Base-by-base conservation (phyloP, 202 grass and related monocot species). In the Alloteropsis angusta region DNA sequence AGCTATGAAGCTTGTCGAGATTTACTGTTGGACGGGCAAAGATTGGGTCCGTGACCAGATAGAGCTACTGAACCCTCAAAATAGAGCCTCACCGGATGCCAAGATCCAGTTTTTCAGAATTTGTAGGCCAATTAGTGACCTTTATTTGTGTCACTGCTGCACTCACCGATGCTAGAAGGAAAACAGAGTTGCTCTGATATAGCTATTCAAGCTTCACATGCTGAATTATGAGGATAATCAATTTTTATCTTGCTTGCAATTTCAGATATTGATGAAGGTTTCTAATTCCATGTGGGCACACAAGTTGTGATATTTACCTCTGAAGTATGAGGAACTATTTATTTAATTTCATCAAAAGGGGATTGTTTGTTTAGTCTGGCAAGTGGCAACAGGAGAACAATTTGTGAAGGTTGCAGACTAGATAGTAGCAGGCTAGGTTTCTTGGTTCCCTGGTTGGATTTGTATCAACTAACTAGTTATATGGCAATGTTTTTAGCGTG, bases 111-210 rank as follows among this genome's bases (percentile, higher is more conserved):
- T 80, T 61, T 75, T 45, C 36, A 54, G 19, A 39, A 9, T 21
- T n/a, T 69, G 7, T 45, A 65, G 53, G 68, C 75, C 61, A 3
- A 12, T 62, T 44, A 83, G 30, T 75, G 23, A 14, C n/a, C 23
- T 75, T 6, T 88, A 80, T 45, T 25, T 84, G 45, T 88, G 86
- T 36, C 80, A 80, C 12, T 88, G 86, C 75, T 88, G 86, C 38
- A 54, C 75, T 0, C n/a, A 26, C 15, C 61, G 53, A 49, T 88
- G 86, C 53, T 43, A 80, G 36, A 60, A 84, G 55, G 61, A 80
- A 62, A 79, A 55, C 53, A 75, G 45, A 62, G 53, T 74, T 60
- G 39, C 60, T 50, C 59, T 73, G 21, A 15, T 63, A 50, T 47
- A 50, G 15, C n/a, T 48, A 47, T 26, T 67, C 13, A 45, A 19